Percentiles rank a stretch among this genome's conserved stretches.
Evolutionary conservation across 768 basidiomycete genomes (phyloP).

Genomic region (Pulveroboletus frians): DNA sequence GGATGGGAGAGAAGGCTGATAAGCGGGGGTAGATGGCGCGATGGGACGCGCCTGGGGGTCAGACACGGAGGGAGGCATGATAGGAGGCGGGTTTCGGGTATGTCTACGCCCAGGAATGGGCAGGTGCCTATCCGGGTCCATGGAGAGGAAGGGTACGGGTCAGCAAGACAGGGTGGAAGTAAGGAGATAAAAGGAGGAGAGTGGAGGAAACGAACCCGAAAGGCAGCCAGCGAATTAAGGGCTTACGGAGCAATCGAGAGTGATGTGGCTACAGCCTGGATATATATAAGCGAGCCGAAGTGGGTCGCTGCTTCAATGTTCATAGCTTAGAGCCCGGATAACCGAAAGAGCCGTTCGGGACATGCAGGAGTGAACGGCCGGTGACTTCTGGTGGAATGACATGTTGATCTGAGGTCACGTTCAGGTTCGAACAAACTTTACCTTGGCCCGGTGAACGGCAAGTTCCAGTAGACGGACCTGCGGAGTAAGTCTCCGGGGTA

Average conservation of each 20-base stretch:
- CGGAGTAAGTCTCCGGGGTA: constrained; percentile 20
- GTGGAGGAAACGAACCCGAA: constrained; percentile 22
- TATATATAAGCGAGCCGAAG: constrained; percentile 25
- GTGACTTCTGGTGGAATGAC: constrained; percentile 19
- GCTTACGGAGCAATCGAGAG: constrained; percentile 17
- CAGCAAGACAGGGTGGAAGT: constrained; percentile 15
- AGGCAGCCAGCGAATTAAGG: constrained; percentile 22
- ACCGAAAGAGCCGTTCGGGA: constrained; percentile 25
- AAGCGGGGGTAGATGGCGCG: constrained; percentile 18
- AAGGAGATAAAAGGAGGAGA: constrained; percentile 17
- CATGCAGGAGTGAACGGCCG: constrained; percentile 21
- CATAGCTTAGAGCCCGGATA: constrained; percentile 26
- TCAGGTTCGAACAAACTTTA: constrained; percentile 28
- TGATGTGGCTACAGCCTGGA: constrained; percentile 25
- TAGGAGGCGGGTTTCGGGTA: constrained; percentile 23
- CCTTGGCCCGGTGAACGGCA: constrained; percentile 26
- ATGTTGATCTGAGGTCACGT: constrained; percentile 19
- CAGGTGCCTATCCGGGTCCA: constrained; percentile 37
- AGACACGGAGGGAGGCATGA: constrained; percentile 23
- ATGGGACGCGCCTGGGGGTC: constrained; percentile 27
- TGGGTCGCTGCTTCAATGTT: constrained; percentile 25
- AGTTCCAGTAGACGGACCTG: constrained; percentile 25
- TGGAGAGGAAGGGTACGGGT: constrained; percentile 11
- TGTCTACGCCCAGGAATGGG: constrained; percentile 31
- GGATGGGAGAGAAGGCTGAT: constrained; percentile 47